Base-by-base conservation (phyloP, 768 basidiomycete genomes). In the Antrodiella citrinella region DNA sequence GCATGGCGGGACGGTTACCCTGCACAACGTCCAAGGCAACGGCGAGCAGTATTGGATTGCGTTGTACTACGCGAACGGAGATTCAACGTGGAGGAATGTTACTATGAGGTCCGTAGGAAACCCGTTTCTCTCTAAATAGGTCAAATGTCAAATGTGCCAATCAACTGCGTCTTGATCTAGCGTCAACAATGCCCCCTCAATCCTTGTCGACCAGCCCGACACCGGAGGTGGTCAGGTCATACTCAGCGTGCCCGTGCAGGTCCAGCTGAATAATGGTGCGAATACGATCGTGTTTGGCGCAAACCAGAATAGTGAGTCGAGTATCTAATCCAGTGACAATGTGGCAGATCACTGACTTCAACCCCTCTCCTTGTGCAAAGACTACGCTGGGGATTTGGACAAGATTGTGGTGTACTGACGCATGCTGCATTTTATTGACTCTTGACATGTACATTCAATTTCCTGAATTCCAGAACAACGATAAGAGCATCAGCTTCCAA, bases 41-140 rank as follows among this genome's bases (percentile, higher is more conserved):
- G 80, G 80, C 4, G 57, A 59, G 9, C 66, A 67, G 3, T 80
- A 82, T 57, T 82, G 80, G 81, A 72, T 82, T n/a, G 67, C 78
- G 4, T 61, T 81, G 22, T 79, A 80, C 59, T 79, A 73, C 58
- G 77, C 80, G 4, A 82, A 82, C 57, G 78, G 76, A 24, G 81
- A 82, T 53, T 76, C 75, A 0, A 65, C 70, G 1, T 83, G 77
- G 76, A 67, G 80, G 49, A 81, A 74, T 57, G 77, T 75, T 5
- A 82, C 80, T 3, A 67, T 82, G 51, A 81, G 77, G 78, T 77
- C 54, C 21, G 68, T 53, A 26, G 20, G 2, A n/a, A 4, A 4
- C 15, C n/a, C 25, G 42, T 13, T 9, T 24, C 24, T 19, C 23
- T n/a, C 42, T 51, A 19, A 25, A 4, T 9, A 35, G 15, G 30